These are phyloP conservation scores for Colletotrichum lindemuthianum DNA, from an alignment of 2,329 filamentous ascomycete genomes.

Conservation along the genomic window DNA sequence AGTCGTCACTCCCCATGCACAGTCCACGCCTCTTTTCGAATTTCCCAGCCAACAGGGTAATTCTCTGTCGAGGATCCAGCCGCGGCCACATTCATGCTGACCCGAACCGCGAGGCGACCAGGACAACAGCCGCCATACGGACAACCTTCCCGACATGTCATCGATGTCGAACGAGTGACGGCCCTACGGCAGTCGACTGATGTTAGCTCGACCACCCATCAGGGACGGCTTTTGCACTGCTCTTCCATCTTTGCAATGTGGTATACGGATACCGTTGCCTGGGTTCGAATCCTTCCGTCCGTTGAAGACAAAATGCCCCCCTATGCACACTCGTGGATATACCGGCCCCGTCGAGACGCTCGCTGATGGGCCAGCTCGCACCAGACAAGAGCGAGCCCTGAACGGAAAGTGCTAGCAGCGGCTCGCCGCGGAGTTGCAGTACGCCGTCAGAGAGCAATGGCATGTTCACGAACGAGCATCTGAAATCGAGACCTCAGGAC, in stretches of 20 bases:
- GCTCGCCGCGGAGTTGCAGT: constrained; percentile 14
- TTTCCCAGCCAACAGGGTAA: constrained; percentile 32
- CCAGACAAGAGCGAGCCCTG: neutral
- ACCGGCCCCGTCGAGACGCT: neutral
- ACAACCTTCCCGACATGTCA: constrained; percentile 25
- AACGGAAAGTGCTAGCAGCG: neutral
- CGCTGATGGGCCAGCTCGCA: constrained; percentile 5
- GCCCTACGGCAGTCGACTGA: neutral
- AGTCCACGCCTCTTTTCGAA: constrained; percentile 8
- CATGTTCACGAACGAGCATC: no score
- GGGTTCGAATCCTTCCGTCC: neutral
- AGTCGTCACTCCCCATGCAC: constrained; percentile 7
- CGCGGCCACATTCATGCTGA: constrained; percentile 13
- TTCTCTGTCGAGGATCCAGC: constrained; percentile 10
- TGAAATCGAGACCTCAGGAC: neutral
- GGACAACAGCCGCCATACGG: constrained; percentile 27
- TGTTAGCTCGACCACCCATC: no score
- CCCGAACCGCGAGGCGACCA: constrained; percentile 21
- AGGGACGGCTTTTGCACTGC: neutral
- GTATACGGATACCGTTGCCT: constrained; percentile 1
- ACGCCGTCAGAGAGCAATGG: neutral
- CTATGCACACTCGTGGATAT: constrained; percentile 7
- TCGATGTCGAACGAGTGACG: constrained; percentile 8
- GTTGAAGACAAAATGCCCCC: constrained; percentile 1
- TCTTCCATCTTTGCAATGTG: neutral